Percentiles rank a stretch among this genome's conserved stretches.
Evolutionary conservation across 2,329 filamentous ascomycete genomes (phyloP).

Genomic region (Cyphellophora attinorum): DNA sequence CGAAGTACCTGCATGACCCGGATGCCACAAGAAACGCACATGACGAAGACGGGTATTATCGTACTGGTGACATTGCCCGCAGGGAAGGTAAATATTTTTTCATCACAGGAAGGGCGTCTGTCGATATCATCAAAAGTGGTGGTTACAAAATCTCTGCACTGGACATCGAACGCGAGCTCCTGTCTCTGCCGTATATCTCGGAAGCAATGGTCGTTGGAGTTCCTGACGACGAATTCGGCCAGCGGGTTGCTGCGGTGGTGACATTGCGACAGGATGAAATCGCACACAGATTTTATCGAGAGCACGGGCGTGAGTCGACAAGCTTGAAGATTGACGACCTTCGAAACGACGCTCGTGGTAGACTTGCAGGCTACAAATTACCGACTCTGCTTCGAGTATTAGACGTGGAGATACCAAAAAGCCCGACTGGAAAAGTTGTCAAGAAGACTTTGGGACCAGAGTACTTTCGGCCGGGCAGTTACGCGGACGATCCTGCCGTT

Average conservation of each 20-base stretch:
- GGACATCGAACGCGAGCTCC: constrained; percentile 40
- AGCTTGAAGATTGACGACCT: constrained; percentile 30
- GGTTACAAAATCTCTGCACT: constrained; percentile 43
- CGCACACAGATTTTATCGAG: constrained; percentile 14
- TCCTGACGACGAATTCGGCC: constrained; percentile 38
- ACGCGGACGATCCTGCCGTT: constrained; percentile 18
- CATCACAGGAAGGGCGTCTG: constrained; percentile 36
- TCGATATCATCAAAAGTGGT: constrained; percentile 43
- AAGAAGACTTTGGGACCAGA: constrained; percentile 36
- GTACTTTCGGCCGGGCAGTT: constrained; percentile 26
- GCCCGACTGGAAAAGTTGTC: constrained; percentile 40
- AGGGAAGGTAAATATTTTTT: constrained; percentile 28
- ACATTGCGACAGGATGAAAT: constrained; percentile 17
- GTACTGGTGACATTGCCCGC: constrained; percentile 28
- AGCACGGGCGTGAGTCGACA: constrained; percentile 7
- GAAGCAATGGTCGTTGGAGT: constrained; percentile 43
- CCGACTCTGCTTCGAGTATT: constrained; percentile 37
- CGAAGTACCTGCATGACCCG: constrained; percentile 29
- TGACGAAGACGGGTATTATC: constrained; percentile 30
- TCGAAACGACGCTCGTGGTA: constrained; percentile 32
- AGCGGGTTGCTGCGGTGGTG: constrained; percentile 37
- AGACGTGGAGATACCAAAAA: constrained; percentile 38
- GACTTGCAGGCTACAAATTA: constrained; percentile 39
- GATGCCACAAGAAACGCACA: constrained; percentile 19
- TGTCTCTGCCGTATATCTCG: constrained; percentile 34